Percentiles rank a stretch among this genome's conserved stretches.
These are phyloP conservation scores for Stenogyne calaminthoides DNA, from an alignment of 305 asterid genomes.

Conservation along the genomic window DNA sequence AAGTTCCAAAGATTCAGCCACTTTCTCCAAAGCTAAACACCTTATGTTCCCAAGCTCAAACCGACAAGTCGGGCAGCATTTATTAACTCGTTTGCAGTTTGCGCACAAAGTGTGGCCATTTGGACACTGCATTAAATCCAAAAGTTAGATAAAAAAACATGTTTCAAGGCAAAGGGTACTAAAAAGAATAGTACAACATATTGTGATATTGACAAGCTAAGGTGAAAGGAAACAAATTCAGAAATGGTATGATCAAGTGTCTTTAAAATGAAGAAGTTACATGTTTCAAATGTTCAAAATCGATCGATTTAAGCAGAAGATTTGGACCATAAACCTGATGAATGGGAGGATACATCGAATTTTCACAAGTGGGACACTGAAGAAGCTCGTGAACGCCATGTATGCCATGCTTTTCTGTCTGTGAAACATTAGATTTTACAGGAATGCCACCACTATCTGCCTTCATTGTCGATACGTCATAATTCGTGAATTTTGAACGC, in stretches of 20 bases:
- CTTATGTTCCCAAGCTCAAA: conserved; percentile 69
- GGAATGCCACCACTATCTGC: conserved; percentile 41
- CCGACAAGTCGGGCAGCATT: conserved; percentile 71
- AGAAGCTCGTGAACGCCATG: conserved; percentile 82
- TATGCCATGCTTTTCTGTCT: conserved; percentile 47
- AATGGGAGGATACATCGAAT: conserved; percentile 79
- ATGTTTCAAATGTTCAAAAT: neutral
- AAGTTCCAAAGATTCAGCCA: conserved; percentile 70
- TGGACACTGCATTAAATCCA: too few species aligned
- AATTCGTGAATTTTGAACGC: conserved; percentile 38
- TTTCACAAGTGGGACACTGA: conserved; percentile 70
- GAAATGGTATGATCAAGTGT: too few species aligned
- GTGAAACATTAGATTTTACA: conserved; percentile 23
- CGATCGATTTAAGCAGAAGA: conserved; percentile 2
- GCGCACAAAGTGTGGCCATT: conserved; percentile 82
- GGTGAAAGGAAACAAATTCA: neutral
- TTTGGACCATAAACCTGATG: conserved; percentile 62
- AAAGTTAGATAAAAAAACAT: too few species aligned
- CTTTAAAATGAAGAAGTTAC: neutral
- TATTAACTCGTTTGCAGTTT: conserved; percentile 60
- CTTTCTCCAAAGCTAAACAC: conserved; percentile 83
- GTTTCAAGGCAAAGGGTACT: neutral
- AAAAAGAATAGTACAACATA: neutral
- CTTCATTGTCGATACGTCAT: conserved; percentile 36
- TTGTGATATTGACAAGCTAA: neutral